Base-by-base conservation (phyloP, 441 rosid genomes). In the Mallotus japonicus region DNA sequence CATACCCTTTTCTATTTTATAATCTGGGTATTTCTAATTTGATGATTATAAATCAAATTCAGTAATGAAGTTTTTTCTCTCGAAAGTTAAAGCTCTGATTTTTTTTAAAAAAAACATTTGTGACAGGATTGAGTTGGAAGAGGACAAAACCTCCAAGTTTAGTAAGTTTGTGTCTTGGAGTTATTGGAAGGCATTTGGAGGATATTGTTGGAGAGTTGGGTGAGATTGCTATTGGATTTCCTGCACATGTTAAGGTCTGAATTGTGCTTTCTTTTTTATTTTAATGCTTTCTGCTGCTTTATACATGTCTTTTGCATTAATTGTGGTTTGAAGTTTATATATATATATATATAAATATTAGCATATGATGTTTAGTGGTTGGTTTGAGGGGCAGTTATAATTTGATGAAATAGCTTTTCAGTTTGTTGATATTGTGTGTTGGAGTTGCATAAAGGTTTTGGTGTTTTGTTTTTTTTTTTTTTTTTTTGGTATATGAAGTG, bases 101-200 rank as follows among this genome's bases (percentile, higher is more conserved):
- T 49, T 60, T 11, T 46, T 16, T 0, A 28, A 28, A 37, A 37
- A 37, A 37, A 37, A 37, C 3, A 37, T 13, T 42, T 11, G 11
- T 72, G 60, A 62, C 77, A 91, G 98, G 87, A 73, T 60, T 54
- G 17, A 66, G 44, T 22, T 1, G 49, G 53, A 65, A 70, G 85
- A 87, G 70, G 78, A 64, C 55, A 17, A 84, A 77, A 62, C 87
- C 93, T 54, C 93, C 91, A 32, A 87, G 87, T 72, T 86, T 95
- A 69, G 81, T 88, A 12, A 88, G 82, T 80, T 82, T 90, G 79
- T 95, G 97, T 78, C 88, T 95, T 34, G 97, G 92, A 46, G 88
- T 92, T 81, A 75, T 95, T 67, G 97, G 99, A 17, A 81, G 62
- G 78, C 83, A 95, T 86, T 84, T 95, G 77, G 97, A 95, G 77